Conservation (phyloP, 2,329 filamentous ascomycete genomes). For the Fusarium pseudoanthophilum region DNA sequence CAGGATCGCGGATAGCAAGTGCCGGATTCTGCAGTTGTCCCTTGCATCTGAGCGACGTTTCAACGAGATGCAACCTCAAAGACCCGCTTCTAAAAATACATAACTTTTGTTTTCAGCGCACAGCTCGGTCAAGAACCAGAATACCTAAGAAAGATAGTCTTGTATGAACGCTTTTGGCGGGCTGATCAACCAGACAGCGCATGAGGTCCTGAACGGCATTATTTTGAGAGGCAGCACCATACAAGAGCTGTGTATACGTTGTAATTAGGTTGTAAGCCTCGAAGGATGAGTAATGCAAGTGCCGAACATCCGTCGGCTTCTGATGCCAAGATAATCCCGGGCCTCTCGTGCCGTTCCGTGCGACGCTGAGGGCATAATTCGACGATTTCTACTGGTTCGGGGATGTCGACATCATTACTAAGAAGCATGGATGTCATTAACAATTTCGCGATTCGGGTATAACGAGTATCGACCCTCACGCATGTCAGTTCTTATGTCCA, state of each 20-base stretch:
- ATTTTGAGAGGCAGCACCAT: background rate
- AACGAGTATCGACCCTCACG: background rate
- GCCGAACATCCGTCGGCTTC: constrained; percentile 8
- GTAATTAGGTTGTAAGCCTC: background rate
- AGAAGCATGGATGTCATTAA: background rate
- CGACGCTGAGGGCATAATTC: background rate
- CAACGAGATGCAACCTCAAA: background rate
- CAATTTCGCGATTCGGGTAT: background rate
- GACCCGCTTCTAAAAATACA: background rate
- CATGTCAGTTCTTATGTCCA: background rate
- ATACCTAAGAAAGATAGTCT: background rate
- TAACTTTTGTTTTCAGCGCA: too few relatives aligned
- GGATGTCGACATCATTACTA: background rate
- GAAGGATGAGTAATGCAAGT: background rate
- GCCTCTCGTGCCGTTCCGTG: constrained; percentile 8
- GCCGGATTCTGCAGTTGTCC: background rate
- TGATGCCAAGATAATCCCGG: constrained; percentile 1
- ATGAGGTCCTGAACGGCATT: background rate
- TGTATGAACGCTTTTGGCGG: background rate
- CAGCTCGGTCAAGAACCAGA: background rate
- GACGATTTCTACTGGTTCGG: background rate
- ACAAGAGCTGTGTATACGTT: background rate
- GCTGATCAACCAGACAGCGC: accelerated
- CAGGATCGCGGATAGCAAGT: background rate
- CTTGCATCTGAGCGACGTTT: background rate